phyloP scores from a whole-genome alignment of 2,329 filamentous ascomycete species.

The Penicillium italicum region DNA sequence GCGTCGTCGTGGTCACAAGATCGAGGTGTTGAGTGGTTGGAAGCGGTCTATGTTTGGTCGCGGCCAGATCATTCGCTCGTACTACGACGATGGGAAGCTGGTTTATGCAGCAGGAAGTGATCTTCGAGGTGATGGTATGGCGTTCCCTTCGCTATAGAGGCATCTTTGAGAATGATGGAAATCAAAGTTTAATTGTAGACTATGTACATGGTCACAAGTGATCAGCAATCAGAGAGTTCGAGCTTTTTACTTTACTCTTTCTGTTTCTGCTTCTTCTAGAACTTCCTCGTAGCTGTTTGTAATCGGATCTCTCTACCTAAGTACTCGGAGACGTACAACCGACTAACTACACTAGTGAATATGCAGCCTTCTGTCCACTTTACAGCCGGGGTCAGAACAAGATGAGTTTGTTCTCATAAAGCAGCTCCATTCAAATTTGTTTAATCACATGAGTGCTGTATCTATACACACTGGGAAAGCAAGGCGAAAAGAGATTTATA shows the following conservation, averaged over 20 bases:
- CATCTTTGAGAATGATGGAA: neutral
- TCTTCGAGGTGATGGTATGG: constrained; percentile 74
- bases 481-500: neutral
- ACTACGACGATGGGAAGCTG: constrained; percentile 67
- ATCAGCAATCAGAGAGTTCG: neutral
- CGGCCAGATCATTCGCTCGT: constrained; percentile 40
- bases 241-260: neutral
- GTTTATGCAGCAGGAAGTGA: constrained; percentile 91
- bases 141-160: constrained; percentile 47
- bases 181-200: neutral
- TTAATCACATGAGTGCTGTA: too few relatives aligned
- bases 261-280: neutral
- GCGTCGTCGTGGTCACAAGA: constrained; percentile 20
- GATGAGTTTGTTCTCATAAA: too few relatives aligned
- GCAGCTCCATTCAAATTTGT: too few relatives aligned
- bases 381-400: neutral
- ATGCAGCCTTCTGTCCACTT: neutral
- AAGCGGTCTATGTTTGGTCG: constrained; percentile 22
- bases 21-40: constrained; percentile 22
- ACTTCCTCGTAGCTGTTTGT: neutral
- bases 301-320: neutral
- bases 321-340: neutral
- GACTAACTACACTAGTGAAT: neutral
- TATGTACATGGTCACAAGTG: neutral
- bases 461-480: neutral